phyloP scores from a whole-genome alignment of 345 rosid species.

The Syzygium oleosum region DNA sequence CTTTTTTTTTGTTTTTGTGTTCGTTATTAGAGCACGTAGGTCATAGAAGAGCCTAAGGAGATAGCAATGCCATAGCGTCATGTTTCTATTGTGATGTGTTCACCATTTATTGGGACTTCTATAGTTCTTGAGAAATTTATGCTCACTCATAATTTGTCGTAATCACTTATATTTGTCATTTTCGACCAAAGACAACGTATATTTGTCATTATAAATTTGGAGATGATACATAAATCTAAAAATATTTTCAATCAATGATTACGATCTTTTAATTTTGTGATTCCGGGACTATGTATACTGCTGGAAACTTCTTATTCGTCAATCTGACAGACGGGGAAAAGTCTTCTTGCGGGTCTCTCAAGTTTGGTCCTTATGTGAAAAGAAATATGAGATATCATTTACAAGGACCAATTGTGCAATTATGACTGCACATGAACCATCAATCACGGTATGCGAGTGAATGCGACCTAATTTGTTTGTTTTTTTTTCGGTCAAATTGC shows the following conservation, averaged over 20 bases:
- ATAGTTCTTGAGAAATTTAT: too few species aligned
- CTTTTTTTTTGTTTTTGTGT: too few species aligned
- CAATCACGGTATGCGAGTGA: neutral
- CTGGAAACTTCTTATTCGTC: neutral
- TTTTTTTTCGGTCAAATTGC: too few species aligned
- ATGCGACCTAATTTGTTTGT: neutral
- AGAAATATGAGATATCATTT: neutral
- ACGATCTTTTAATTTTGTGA: too few species aligned
- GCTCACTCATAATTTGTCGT: too few species aligned
- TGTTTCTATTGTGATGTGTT: too few species aligned
- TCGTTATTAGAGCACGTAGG: neutral
- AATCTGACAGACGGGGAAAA: neutral
- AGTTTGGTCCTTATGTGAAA: neutral
- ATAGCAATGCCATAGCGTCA: neutral
- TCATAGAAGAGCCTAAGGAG: neutral
- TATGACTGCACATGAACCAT: neutral
- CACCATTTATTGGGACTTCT: too few species aligned
- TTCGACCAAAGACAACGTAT: too few species aligned
- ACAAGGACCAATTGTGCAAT: neutral
- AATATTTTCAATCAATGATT: too few species aligned
- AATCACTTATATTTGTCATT: too few species aligned
- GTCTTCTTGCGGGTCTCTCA: neutral
- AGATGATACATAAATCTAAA: too few species aligned
- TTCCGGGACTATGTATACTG: rapidly evolving
- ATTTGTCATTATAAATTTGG: neutral